Conservation (phyloP, 805 yeast genomes). For the Myxozyma neotropica region DNA sequence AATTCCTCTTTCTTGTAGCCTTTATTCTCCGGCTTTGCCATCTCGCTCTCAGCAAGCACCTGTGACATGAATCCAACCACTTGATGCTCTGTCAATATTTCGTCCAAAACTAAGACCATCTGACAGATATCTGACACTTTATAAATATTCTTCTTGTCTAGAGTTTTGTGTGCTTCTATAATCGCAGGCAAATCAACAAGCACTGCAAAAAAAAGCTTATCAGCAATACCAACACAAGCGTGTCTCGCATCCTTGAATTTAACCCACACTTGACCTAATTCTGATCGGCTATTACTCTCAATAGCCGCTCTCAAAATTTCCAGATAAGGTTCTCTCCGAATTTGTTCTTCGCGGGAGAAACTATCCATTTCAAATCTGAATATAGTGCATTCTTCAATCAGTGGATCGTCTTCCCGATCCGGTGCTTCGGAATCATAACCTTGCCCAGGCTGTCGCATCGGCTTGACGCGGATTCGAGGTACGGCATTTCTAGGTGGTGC, state of each 20-base stretch:
- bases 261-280: slow-evolving; percentile 67
- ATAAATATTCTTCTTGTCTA: slow-evolving; percentile 84
- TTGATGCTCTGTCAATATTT: slow-evolving; percentile 52
- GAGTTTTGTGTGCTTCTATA: slow-evolving; percentile 82
- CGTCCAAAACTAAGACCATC: slow-evolving; percentile 72
- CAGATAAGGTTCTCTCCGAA: slow-evolving; percentile 23
- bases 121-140: slow-evolving; percentile 86
- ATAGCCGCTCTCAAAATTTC: slow-evolving; percentile 19
- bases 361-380: slow-evolving; percentile 50
- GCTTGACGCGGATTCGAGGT: slow-evolving; percentile 57
- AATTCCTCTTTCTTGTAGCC: slow-evolving; percentile 29
- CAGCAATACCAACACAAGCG: slow-evolving; percentile 75
- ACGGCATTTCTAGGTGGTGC: slow-evolving; percentile 15
- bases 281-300: slow-evolving; percentile 51
- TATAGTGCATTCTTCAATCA: slow-evolving; percentile 82
- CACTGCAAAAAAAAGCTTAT: slow-evolving; percentile 74
- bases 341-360: slow-evolving; percentile 27
- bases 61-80: slow-evolving; percentile 37
- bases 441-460: slow-evolving; percentile 79
- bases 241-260: slow-evolving; percentile 82
- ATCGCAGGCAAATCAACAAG: slow-evolving; percentile 88
- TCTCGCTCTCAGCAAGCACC: slow-evolving; percentile 38
- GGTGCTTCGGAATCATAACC: slow-evolving; percentile 98
- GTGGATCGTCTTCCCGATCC: slow-evolving; percentile 91
- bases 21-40: slow-evolving; percentile 22